Base-by-base conservation (phyloP, 2,329 filamentous ascomycete species). In the Penicillium sp. region DNA sequence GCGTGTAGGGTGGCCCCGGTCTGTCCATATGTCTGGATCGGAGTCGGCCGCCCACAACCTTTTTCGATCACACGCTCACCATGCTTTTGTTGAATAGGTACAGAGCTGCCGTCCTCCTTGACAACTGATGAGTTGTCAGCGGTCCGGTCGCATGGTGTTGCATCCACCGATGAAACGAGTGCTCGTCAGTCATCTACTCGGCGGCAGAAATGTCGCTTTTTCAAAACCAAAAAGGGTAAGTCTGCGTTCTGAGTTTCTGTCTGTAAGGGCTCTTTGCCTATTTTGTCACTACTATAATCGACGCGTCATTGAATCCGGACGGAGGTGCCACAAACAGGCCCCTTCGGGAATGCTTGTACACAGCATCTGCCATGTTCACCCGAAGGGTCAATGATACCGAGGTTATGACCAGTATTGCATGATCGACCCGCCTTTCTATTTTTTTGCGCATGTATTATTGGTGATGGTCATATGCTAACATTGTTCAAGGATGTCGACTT, bases 401-500 rank as follows among this genome's bases (percentile, higher is more conserved):
- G 33, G 42, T 38, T 31, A 38, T 40, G n/a, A 21, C 21, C 21
- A 25, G 7, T 8, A 48, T 48, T 31, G 50, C 37, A 42, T 47
- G 42, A 25, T 40, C 13, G 17, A 27, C 10, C 19, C 29, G 29
- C 25, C 8, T 21, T 21, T 29, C 17, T 35, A 35, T 29, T 42
- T 2, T 4, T n/a, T 37, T 35, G n/a, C 37, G 2, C 29, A n/a
- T 35, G 23, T 42, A 37, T 57, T 42, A 21, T 23, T 12, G 17
- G 19, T n/a, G 8, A 10, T 41, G 37, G 23, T 23, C 6, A 40
- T 37, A 62, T 56, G 45, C 71, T 73, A 54, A 73, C 59, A 41
- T 54, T 37, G 15, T 23, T 54, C 40, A 62, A 82, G 80, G 83
- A 58, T 85, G 83, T 71, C 76, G 81, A 66, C 76, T 80, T 60